Percentiles rank a stretch among this genome's conserved stretches.
Conservation (phyloP, 352 stramenopile species). For the Blastocystis sp. region DNA sequence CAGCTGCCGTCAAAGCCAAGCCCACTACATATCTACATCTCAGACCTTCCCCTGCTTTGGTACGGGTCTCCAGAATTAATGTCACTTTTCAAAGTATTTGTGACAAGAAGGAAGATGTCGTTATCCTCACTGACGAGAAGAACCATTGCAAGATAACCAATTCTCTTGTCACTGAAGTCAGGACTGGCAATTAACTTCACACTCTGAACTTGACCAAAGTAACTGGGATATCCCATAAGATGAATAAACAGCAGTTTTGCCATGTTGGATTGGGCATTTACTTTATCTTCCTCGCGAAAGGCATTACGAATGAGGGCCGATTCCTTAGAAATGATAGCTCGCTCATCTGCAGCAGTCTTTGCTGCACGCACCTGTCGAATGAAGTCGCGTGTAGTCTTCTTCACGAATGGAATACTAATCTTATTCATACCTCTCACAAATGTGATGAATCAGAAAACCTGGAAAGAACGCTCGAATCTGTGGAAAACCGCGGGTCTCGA, state of each 20-base stretch:
- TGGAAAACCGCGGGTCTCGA: slow-evolving; percentile 4
- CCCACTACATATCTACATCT: slow-evolving; percentile 82
- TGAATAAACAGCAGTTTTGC: slow-evolving; percentile 99
- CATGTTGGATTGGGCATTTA: slow-evolving; percentile 95
- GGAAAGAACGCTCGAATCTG: background rate
- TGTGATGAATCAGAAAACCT: background rate
- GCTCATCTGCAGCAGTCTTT: slow-evolving; percentile 85
- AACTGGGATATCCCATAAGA: slow-evolving; percentile 98
- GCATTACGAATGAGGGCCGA: slow-evolving; percentile 94
- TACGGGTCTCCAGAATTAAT: slow-evolving; percentile 25
- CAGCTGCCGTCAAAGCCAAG: slow-evolving; percentile 88
- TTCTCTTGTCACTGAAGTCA: slow-evolving; percentile 97
- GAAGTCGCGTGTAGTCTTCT: slow-evolving; percentile 59
- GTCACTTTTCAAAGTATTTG: slow-evolving; percentile 89
- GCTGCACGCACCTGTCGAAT: slow-evolving; percentile 58
- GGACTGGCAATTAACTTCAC: slow-evolving; percentile 96
- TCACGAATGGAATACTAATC: slow-evolving; percentile 61
- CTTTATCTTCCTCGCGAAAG: slow-evolving; percentile 91
- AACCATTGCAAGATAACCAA: slow-evolving; percentile 80
- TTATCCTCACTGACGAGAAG: slow-evolving; percentile 93
- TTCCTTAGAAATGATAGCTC: slow-evolving; percentile 95
- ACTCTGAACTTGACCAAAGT: slow-evolving; percentile 99
- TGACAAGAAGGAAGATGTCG: slow-evolving; percentile 97
- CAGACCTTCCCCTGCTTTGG: slow-evolving; percentile 75
- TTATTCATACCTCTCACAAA: slow-evolving; percentile 33